Evolutionary conservation across 805 yeast species (phyloP), one percentile per base, ranked within the genome.

Genomic region (Teunomyces funiuensis): DNA sequence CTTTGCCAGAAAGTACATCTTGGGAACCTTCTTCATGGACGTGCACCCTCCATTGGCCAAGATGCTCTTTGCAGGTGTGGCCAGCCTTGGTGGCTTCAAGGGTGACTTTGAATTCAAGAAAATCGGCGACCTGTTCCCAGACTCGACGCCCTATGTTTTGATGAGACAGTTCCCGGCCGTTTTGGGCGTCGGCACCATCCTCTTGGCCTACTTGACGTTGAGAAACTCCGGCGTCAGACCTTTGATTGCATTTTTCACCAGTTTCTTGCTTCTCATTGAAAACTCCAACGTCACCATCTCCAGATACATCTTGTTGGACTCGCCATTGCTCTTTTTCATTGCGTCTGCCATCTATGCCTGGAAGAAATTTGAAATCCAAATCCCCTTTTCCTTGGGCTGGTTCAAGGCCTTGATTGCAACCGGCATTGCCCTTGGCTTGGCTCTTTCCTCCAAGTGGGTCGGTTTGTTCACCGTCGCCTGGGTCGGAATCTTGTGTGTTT

Each of bases 1-100:
- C n/a, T 93, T 91, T 66, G 96, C 97, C 23, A 76, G 83, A 44
- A 82, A 86, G 63, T 93, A 89, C 66, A 74, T 82, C 40, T 62
- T 66, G 40, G 86, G 88, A 14, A 62, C 63, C 13, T 84, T 71
- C 56, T 85, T 84, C 62, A 73, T 84, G 77, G 90, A 83, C 59
- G 83, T 80, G 33, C 86, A 85, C 57, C 95, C 95, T 6, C 95
- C 95, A 4, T 70, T 86, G 51, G 85, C 86, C 28, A 81, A 84
- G 56, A 76, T 86, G 82, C 61, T 86, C 36, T 85, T 74, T 63
- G 93, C 90, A 2, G 85, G 83, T 37, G 76, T 85, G 41, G 88
- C 78, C 1, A 61, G 74, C 23, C 45, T 83, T 9, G 87, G 81
- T 44, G 91, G 91, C 0, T 86, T 80, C 63, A 75, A 72, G 25